Evolutionary conservation across 805 yeast genomes (phyloP).

Genomic region (Candida morakotiae): DNA sequence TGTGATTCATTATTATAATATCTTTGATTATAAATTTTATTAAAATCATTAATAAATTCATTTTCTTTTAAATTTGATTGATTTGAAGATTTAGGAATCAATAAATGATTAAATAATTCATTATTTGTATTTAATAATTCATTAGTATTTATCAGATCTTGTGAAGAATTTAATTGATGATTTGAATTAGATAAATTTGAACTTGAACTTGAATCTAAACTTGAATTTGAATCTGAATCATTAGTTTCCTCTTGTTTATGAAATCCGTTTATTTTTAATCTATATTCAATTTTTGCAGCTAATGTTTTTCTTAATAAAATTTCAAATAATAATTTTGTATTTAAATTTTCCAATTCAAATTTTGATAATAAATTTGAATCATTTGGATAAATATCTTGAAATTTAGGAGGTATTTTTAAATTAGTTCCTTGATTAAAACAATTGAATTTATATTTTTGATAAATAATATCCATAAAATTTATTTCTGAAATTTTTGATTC

Average conservation of each 20-base stretch:
- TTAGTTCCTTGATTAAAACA: constrained; percentile 23
- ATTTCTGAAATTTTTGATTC: background rate
- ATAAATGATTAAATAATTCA: background rate
- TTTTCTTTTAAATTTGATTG: background rate
- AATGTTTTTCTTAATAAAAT: constrained; percentile 36
- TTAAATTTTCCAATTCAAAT: constrained; percentile 24
- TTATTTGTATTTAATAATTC: background rate
- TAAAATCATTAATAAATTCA: constrained; percentile 16
- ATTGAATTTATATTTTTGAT: constrained; percentile 22
- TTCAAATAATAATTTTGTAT: constrained; percentile 31
- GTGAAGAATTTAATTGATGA: background rate
- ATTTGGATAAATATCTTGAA: constrained; percentile 26
- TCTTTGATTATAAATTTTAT: constrained; percentile 16
- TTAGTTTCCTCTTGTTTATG: background rate
- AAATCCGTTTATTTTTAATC: constrained; percentile 15
- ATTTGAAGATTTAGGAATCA: background rate
- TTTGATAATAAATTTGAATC: constrained; percentile 19
- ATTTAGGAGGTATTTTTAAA: constrained; percentile 19
- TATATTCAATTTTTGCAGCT: constrained; percentile 37
- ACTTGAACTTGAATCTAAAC: background rate
- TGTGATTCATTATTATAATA: constrained; percentile 10
- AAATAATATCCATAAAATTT: constrained; percentile 15
- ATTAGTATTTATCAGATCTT: background rate
- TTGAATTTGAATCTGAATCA: background rate
- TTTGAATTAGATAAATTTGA: background rate